Conservation (phyloP, 202 grass and related monocot species). For the Hordeum pubiflorum region DNA sequence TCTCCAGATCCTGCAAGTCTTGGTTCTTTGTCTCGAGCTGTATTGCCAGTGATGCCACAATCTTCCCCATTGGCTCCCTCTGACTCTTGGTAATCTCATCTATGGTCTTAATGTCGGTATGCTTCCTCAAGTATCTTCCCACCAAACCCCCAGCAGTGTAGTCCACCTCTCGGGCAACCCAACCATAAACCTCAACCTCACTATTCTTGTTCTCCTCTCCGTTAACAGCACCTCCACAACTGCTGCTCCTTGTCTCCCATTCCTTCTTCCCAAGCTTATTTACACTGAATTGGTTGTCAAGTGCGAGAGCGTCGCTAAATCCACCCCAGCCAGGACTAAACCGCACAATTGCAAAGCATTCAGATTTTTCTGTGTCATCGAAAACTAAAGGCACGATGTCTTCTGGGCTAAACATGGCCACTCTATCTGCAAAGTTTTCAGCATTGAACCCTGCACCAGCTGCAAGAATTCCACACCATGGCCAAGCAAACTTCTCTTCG, state of each 20-base stretch:
- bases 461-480: slow-evolving; percentile 66
- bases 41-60: slow-evolving; percentile 53
- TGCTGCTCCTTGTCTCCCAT: background rate
- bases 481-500: slow-evolving; percentile 67
- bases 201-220: background rate
- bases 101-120: slow-evolving; percentile 53
- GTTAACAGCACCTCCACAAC: background rate
- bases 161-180: slow-evolving; percentile 37
- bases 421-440: slow-evolving; percentile 15
- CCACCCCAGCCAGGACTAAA: slow-evolving; percentile 63
- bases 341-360: slow-evolving; percentile 42
- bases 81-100: slow-evolving; percentile 52
- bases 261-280: slow-evolving; percentile 49
- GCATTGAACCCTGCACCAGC: slow-evolving; percentile 42
- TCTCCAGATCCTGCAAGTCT: slow-evolving; percentile 60
- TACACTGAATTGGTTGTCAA: slow-evolving; percentile 66
- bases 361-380: slow-evolving; percentile 6
- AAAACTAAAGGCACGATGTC: slow-evolving; percentile 48
- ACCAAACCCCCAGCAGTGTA: slow-evolving; percentile 25
- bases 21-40: slow-evolving; percentile 76
- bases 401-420: slow-evolving; percentile 21
- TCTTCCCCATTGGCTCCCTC: slow-evolving; percentile 43
- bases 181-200: slow-evolving; percentile 46
- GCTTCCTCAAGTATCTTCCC: slow-evolving; percentile 60
- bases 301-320: slow-evolving; percentile 61